Percentiles rank a stretch among this genome's conserved stretches.
Evolutionary conservation across 441 rosid species (phyloP).

Genomic region (Syzygium malaccense): DNA sequence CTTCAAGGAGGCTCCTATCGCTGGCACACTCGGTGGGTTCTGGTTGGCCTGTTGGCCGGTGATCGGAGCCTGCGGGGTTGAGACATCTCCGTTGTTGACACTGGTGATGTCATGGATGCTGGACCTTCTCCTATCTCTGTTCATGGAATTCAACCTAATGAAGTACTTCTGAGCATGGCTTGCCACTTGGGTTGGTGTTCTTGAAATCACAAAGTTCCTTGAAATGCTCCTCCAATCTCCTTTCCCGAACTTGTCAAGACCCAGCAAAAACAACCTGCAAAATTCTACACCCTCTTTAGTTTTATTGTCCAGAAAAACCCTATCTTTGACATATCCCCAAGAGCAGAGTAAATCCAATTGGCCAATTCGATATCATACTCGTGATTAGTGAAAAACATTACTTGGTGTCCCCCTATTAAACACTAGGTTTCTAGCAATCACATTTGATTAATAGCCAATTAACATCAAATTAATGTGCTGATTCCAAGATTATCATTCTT

Average conservation of each 20-base stretch:
- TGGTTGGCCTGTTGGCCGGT: constrained; percentile 41
- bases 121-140: constrained; percentile 56
- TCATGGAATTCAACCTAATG: constrained; percentile 57
- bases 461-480: background rate
- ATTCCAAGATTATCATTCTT: background rate
- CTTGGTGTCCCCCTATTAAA: background rate
- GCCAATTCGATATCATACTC: background rate
- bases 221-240: constrained; percentile 81
- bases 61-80: constrained; percentile 25
- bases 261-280: constrained; percentile 54
- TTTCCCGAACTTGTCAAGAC: constrained; percentile 64
- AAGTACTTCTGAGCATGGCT: constrained; percentile 79
- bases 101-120: constrained; percentile 69
- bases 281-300: background rate
- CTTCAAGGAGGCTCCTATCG: constrained; percentile 28
- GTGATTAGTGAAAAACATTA: background rate
- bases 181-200: constrained; percentile 71
- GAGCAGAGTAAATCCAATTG: background rate
- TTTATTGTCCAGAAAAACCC: background rate
- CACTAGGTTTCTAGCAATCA: background rate
- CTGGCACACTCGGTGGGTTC: constrained; percentile 20
- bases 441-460: background rate
- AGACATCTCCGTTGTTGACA: constrained; percentile 27
- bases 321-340: background rate
- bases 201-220: constrained; percentile 55